Conservation (phyloP, 139 green algal species). For the Chlamydomonas sp. region DNA sequence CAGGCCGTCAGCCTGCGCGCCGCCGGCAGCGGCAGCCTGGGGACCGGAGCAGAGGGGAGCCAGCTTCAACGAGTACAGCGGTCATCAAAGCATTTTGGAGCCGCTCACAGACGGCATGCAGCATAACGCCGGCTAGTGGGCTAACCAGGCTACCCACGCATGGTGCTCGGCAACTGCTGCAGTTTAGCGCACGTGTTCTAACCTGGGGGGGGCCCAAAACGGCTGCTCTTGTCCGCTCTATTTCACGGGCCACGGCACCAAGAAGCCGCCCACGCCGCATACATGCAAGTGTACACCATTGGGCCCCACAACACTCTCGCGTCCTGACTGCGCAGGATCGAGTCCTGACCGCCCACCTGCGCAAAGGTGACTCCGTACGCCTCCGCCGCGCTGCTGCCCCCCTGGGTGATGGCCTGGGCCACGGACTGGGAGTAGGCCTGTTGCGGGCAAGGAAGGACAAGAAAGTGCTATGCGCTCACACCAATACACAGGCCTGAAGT, state of each 20-base stretch:
- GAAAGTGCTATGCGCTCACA: background rate
- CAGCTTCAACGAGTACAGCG: background rate
- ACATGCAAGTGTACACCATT: background rate
- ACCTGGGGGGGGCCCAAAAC: background rate
- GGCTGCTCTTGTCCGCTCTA: background rate
- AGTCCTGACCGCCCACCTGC: background rate
- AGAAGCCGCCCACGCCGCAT: background rate
- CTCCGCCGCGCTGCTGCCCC: background rate
- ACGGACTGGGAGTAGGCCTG: constrained; percentile 25
- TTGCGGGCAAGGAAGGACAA: background rate
- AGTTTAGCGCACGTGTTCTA: background rate
- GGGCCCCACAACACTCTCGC: background rate
- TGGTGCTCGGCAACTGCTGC: background rate
- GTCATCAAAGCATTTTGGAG: background rate
- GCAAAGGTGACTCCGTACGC: constrained; percentile 23
- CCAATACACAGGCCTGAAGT: too few species aligned
- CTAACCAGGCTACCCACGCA: background rate
- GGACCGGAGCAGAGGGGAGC: background rate
- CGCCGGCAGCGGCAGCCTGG: constrained; percentile 22
- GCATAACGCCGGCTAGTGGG: background rate
- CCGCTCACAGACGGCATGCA: background rate
- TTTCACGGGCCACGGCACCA: background rate
- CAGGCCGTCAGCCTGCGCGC: constrained; percentile 10
- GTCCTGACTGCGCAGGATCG: background rate
- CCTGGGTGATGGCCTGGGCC: constrained; percentile 9